Base-by-base conservation (phyloP, 129 eudicot genomes). In the Chrysanthemum lavandulifolium region DNA sequence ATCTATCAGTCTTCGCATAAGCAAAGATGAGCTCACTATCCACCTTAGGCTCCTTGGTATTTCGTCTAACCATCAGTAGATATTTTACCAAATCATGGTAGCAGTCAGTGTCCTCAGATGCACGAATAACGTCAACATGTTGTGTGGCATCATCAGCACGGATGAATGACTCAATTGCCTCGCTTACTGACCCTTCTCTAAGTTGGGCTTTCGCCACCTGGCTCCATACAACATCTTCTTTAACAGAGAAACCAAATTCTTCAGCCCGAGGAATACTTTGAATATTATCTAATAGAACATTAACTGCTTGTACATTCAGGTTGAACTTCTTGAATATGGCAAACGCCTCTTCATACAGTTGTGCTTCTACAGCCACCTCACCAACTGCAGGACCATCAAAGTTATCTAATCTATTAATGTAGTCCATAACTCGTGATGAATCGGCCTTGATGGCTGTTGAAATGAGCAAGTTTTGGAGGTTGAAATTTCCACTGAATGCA, bases 381-480 rank as follows among this genome's bases (percentile, higher is more conserved):
- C 97, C 97, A 66, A 92, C 97, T 4, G 96, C 97, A 7, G 97
- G 97, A 47, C 97, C 97, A 82, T 92, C 97, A 67, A 92, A 92
- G 81, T 92, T 89, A 67, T 92, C 97, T 27, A 92, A 85, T 62
- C 97, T 82, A 50, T 92, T 92, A 52, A 92, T 56, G 61, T 92
- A 92, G 71, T 92, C 97, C 94, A 92, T 92, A 19, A 92, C 97
- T 71, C 97, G 79, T 12, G 97, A 86, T 62, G 97, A 84, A 80
- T 92, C 97, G 0, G 96, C 97, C 80, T 89, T 92, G 58, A 92
- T 92, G 72, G 97, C 97, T 25, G 29, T 25, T 25, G 3, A 25
- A 25, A 25, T 25, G 3, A 25, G 3, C 29, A 25, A 2, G 29
- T 25, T 25, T 25, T 25, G 29, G 29, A 25, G 29, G 29, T 25